A percentile compares a stretch with the other conserved stretches of the same genome.
Evolutionary conservation across 345 rosid species (phyloP).

Genomic region (Camelina laxa): DNA sequence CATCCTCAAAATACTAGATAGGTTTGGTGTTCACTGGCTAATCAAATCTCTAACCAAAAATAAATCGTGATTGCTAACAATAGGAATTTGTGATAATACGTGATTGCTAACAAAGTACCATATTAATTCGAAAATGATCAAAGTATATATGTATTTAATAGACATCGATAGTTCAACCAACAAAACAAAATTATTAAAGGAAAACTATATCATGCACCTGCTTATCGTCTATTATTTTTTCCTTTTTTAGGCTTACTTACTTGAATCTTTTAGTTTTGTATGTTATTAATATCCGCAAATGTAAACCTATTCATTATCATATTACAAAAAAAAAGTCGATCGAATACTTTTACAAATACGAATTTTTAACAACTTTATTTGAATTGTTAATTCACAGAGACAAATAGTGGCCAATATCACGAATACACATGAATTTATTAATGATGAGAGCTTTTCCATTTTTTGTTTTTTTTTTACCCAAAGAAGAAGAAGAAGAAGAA

Average conservation of each 20-base stretch:
- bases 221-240: constrained; percentile 25
- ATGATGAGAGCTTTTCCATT: constrained; percentile 35
- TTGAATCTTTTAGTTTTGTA: not conserved
- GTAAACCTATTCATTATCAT: not conserved
- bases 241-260: not conserved
- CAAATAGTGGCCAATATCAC: constrained; percentile 34
- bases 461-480: no score
- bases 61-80: not conserved
- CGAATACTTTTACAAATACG: constrained; percentile 2
- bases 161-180: constrained; percentile 15
- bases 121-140: constrained; percentile 3
- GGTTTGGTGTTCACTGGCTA: not conserved
- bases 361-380: constrained; percentile 17
- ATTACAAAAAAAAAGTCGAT: not conserved
- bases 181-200: constrained; percentile 11
- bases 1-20: constrained; percentile 22
- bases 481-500: not conserved
- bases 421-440: constrained; percentile 43
- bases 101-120: not conserved
- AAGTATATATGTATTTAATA: constrained; percentile 5
- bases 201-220: not conserved
- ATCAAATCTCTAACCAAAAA: not conserved
- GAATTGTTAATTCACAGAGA: not conserved
- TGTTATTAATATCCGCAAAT: constrained; percentile 5
- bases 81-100: not conserved